Evolutionary conservation across 2,329 filamentous ascomycete genomes (phyloP).

Genomic region (Fusarium xylarioides): DNA sequence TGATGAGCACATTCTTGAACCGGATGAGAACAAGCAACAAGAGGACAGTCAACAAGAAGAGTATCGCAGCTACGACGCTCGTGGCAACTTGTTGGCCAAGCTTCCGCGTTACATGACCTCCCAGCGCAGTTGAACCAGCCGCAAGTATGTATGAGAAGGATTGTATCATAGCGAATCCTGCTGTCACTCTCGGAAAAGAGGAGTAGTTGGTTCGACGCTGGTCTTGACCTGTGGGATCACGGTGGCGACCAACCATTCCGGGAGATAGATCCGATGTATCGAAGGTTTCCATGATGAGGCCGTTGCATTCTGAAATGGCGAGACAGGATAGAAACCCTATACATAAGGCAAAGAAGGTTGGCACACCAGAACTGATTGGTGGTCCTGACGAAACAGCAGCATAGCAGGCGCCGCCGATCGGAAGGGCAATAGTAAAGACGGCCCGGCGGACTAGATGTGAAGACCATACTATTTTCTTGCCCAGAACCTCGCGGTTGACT

Average conservation of each 20-base stretch:
- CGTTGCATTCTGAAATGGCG: conserved; percentile 78
- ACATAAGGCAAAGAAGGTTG: conserved; percentile 70
- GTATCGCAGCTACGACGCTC: conserved; percentile 72
- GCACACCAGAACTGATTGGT: conserved; percentile 67
- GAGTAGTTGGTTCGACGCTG: conserved; percentile 74
- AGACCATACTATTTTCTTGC: conserved; percentile 72
- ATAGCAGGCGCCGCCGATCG: conserved; percentile 73
- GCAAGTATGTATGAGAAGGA: conserved; percentile 74
- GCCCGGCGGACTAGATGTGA: conserved; percentile 75
- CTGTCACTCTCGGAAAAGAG: conserved; percentile 76
- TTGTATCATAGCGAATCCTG: conserved; percentile 77
- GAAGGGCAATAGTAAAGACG: conserved; percentile 73
- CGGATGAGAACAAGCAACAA: conserved; percentile 70
- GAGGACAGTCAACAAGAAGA: conserved; percentile 71
- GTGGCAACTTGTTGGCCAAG: conserved; percentile 75
- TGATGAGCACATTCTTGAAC: conserved; percentile 73
- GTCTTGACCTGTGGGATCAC: conserved; percentile 49
- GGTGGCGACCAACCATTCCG: conserved; percentile 69
- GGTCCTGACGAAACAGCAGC: conserved; percentile 72
- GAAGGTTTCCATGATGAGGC: conserved; percentile 82
- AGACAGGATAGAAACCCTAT: conserved; percentile 78
- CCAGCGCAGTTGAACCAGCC: conserved; percentile 72
- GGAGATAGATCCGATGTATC: conserved; percentile 83
- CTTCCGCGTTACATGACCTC: conserved; percentile 71
- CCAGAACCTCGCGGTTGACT: conserved; percentile 73